Base-by-base conservation (phyloP, 768 basidiomycete species). In the Pholiota molesta region DNA sequence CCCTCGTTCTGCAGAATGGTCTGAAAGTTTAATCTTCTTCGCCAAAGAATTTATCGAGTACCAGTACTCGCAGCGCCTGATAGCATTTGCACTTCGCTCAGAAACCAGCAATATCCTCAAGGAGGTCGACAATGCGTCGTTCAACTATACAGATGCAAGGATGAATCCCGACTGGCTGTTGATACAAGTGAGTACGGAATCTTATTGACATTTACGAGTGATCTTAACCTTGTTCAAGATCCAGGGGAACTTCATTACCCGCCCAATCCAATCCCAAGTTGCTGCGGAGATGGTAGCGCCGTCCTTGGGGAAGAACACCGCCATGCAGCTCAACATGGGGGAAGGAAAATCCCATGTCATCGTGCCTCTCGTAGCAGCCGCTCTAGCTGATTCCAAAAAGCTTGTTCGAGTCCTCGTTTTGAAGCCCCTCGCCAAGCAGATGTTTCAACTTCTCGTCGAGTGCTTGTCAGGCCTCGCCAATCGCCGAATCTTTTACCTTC, bases 261-360 rank as follows among this genome's bases (percentile, higher is more conserved):
- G 84, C 5, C 72, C 74, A 0, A 65, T 84, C 16, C 85, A 86
- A 60, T 69, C 70, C 0, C 55, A 68, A 0, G 69, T 86, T 9
- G 80, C 83, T 0, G 55, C 65, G 3, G 77, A 83, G 53, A 85
- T 86, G 85, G 80, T 82, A 23, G 56, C 66, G 0, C 83, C 85
- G 0, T 59, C 57, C 1, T 74, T 70, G 0, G 60, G 62, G 2
- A 16, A 64, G 8, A 86, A 81, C 52, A 77, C 78, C 0, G 68
- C 75, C 6, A 71, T 81, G 29, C 84, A 86, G 42, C 77, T 86
- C 16, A 84, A 86, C 53, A 86, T 86, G 84, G 84, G 84, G 2
- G 84, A 86, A 57, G 85, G 84, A 1, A 85, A 86, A 61, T 78
- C 81, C 11, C 75, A 77, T 3, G 82, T 83, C 4, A 86, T 86